Evolutionary conservation across 495 filamentous ascomycete genomes (phyloP), one percentile per base, ranked within the genome.

Genomic region (Tuber melanosporum): DNA sequence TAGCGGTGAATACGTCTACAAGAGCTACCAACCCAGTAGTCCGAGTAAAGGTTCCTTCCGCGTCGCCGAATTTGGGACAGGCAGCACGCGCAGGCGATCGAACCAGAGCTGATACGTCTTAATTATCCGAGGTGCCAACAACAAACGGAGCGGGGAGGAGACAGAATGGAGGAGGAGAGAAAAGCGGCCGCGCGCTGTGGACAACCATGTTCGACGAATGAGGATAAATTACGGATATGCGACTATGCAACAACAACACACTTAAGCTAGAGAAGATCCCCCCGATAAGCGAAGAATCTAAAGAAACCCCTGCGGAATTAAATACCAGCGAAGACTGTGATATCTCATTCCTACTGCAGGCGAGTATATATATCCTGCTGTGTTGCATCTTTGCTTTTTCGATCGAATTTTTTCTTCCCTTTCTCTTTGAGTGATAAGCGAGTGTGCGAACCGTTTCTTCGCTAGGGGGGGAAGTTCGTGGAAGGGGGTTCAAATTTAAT

Each of bases 1-100:
- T 22, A 83, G 79, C 36, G 82, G 81, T 49, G 81, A 83, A 75
- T 83, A 83, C 39, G 81, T 83, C 44, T 83, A 83, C 73, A 80
- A 78, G 75, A 78, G 77, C 44, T 76, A 82, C 66, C 81, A 82
- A 42, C 81, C 80, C 0, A 32, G 36, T 14, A 81, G 81, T 12
- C 81, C 81, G 3, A 77, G 82, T 36, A 80, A 82, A 71, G 75
- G 77, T 70, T 79, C 80, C 66, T 83, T 83, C 78, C 80, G 81
- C 22, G 78, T 76, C 32, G 73, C 77, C 44, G 77, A 77, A 43
- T 73, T 47, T 57, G 81, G 74, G 44, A 80, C 81, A 2, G 75
- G 73, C 39, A 82, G 74, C 75, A 73, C 76, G 44, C 76, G 80
- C 70, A 73, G 73, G 26, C 57, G 9, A 3, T 82, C 80, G n/a